Evolutionary conservation across 2,329 filamentous ascomycete species (phyloP).

Genomic region (Volutella citrinella): DNA sequence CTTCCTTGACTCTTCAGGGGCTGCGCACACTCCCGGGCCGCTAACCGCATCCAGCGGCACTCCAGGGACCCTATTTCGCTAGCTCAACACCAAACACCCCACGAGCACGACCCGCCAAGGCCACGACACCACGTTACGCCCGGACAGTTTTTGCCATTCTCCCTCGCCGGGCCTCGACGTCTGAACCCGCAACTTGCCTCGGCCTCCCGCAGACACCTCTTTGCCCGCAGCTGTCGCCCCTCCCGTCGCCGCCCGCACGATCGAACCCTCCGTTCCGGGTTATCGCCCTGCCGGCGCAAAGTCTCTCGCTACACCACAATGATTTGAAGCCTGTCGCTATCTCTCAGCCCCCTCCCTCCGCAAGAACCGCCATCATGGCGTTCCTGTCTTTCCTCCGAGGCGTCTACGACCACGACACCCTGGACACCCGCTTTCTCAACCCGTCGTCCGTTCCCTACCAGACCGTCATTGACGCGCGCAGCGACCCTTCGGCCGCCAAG

Average conservation of each 20-base stretch:
- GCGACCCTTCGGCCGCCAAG: slow-evolving; percentile 38
- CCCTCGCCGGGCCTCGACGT: slow-evolving; percentile 3
- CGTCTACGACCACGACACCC: slow-evolving; percentile 64
- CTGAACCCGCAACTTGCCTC: too few relatives aligned
- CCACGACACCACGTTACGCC: slow-evolving; percentile 23
- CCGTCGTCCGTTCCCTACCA: slow-evolving; percentile 67
- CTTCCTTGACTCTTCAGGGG: too few relatives aligned
- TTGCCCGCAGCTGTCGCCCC: too few relatives aligned
- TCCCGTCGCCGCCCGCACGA: too few relatives aligned
- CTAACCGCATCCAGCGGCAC: too few relatives aligned
- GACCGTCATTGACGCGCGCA: slow-evolving; percentile 50
- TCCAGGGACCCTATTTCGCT: slow-evolving; percentile 20
- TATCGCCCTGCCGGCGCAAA: background rate
- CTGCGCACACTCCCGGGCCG: too few relatives aligned
- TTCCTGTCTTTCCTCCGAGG: slow-evolving; percentile 41
- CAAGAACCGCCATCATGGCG: slow-evolving; percentile 35
- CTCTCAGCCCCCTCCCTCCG: slow-evolving; percentile 6
- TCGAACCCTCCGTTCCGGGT: slow-evolving; percentile 4
- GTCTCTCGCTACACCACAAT: slow-evolving; percentile 13
- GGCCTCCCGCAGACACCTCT: too few relatives aligned
- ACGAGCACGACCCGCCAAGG: slow-evolving; percentile 18
- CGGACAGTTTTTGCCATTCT: too few relatives aligned
- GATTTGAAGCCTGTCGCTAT: slow-evolving; percentile 22
- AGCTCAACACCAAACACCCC: slow-evolving; percentile 20
- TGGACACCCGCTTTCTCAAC: slow-evolving; percentile 63